phyloP scores from a whole-genome alignment of 345 rosid genomes.

The Eucalyptus coolabah region DNA sequence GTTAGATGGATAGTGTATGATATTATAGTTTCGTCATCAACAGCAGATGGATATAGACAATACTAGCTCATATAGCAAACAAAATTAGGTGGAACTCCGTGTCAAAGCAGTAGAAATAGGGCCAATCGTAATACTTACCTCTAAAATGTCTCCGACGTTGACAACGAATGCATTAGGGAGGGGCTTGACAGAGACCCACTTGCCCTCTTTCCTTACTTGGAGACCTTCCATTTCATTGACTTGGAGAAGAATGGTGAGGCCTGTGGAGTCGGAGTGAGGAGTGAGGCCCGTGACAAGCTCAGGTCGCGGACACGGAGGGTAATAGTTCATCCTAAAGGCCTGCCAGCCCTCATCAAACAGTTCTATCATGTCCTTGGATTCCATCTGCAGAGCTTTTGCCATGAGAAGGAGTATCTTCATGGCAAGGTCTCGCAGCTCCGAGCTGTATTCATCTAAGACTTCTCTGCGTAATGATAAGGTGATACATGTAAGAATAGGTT shows the following conservation, averaged over 20 bases:
- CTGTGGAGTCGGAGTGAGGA: neutral
- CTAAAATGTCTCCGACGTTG: neutral
- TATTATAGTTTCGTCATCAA: neutral
- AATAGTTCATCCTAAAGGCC: neutral
- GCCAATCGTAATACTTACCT: neutral
- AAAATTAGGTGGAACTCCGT: no score
- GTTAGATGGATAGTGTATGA: neutral
- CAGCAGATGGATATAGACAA: neutral
- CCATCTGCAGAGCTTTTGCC: neutral
- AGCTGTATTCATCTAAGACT: neutral
- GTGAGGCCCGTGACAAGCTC: neutral
- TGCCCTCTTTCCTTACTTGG: neutral
- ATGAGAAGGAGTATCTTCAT: neutral
- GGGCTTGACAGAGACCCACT: neutral
- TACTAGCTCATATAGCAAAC: neutral
- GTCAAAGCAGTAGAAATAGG: neutral
- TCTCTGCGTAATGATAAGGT: neutral
- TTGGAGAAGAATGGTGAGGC: neutral
- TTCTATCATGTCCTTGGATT: neutral
- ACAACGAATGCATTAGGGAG: neutral
- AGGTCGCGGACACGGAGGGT: neutral
- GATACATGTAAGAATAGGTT: neutral
- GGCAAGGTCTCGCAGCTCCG: neutral
- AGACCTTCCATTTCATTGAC: neutral
- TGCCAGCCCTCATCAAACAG: neutral